Base-by-base conservation (phyloP, 148 eudicot species). In the Fagopyrum homotropicum region DNA sequence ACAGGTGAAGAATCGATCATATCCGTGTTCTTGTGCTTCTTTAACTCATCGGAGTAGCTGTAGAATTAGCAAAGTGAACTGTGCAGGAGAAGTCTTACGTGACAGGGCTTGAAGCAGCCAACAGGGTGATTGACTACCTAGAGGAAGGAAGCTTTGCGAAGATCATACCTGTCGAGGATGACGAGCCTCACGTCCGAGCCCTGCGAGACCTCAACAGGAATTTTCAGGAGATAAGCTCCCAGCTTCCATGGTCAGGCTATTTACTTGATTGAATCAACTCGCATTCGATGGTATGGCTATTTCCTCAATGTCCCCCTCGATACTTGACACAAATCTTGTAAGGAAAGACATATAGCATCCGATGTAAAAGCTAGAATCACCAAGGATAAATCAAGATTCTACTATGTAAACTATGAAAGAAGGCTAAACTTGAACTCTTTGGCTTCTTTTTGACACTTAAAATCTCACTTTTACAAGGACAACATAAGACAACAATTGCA, bases 71-170 rank as follows among this genome's bases (percentile, higher is more conserved):
- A 55, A 15, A 55, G 1, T 55, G n/a, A 55, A 87, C 90, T 5
- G n/a, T 55, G 76, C 83, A 87, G 96, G 92, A 90, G 81, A 90
- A 84, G 79, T 82, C 89, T 30, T 87, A 83, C 46, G 91, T 87
- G 55, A 88, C 88, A 26, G 96, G 96, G 72, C 89, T 90, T 47
- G 96, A 90, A 80, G 96, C 90, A 29, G 96, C 96, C 4, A 90
- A 90, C 73, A 79, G 90, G 77, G 92, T 82, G 82, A 85, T 88
- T 76, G 92, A 90, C 80, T 85, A 75, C 83, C 81, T 88, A 2
- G 88, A 74, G 29, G 88, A 87, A 78, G 92, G 90, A 55, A 77
- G 72, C 29, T 90, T 85, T 78, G 89, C 88, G 8, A 88, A 83
- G 55, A 90, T 90, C 29, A 76, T 84, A 51, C 85, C 96, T 0